These are phyloP conservation scores for Bipolaris oryzae DNA, from an alignment of 2,329 filamentous ascomycete species.

Conservation along the genomic window DNA sequence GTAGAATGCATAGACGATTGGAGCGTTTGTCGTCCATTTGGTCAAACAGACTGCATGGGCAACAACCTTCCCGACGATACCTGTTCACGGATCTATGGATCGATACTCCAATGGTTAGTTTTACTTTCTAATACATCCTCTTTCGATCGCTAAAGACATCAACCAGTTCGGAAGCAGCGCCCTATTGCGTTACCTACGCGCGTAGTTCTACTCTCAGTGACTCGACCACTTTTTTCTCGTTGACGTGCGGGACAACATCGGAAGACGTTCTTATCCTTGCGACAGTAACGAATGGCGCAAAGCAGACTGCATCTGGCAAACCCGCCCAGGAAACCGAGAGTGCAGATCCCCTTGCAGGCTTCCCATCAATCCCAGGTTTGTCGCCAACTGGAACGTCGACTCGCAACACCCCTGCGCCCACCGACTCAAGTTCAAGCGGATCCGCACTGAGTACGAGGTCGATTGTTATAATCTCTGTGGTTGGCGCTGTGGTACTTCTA, in stretches of 20 bases:
- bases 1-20: constrained; percentile 8
- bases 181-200: constrained; percentile 7
- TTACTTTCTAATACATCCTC: too few species aligned
- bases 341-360: background rate
- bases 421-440: background rate
- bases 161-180: constrained; percentile 10
- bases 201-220: constrained; percentile 4
- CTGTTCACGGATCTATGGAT: constrained; percentile 5
- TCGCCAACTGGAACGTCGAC: background rate
- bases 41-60: constrained; percentile 6
- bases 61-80: background rate
- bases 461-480: constrained; percentile 3
- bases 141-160: background rate
- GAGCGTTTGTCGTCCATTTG: constrained; percentile 5
- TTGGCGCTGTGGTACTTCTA: background rate
- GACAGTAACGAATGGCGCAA: constrained; percentile 1
- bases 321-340: background rate
- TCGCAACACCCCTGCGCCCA: background rate
- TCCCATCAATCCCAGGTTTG: background rate
- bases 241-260: constrained; percentile 8
- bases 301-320: background rate
- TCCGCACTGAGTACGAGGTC: constrained; percentile 3
- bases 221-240: constrained; percentile 3
- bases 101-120: constrained; percentile 10
- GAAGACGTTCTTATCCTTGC: constrained; percentile 9